Evolutionary conservation across 106 monocot genomes (phyloP).

Genomic region (Dendrobium huoshanense): DNA sequence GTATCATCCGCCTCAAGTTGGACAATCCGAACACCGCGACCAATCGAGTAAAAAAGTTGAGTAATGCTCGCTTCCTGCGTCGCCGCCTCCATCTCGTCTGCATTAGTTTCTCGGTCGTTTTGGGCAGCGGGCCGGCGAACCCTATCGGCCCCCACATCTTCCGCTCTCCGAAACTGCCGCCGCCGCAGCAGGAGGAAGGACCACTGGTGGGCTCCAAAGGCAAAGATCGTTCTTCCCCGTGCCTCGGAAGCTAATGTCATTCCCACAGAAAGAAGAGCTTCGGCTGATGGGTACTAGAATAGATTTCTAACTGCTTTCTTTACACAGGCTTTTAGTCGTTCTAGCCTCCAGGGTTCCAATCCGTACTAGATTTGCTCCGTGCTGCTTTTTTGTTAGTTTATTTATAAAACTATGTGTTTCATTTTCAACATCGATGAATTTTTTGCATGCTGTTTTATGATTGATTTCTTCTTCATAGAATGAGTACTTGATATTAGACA

Average conservation of each 20-base stretch:
- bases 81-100: not conserved
- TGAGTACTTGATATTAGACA: not conserved
- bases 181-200: not conserved
- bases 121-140: constrained; percentile 4
- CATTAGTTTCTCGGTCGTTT: not conserved
- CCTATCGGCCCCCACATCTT: not conserved
- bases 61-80: not conserved
- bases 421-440: not conserved
- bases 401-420: not conserved
- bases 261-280: not conserved
- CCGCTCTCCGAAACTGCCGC: not conserved
- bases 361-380: not conserved
- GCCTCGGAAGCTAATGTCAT: not conserved
- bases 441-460: not conserved
- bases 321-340: not conserved
- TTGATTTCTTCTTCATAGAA: not conserved
- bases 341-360: not conserved
- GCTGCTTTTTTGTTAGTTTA: not conserved
- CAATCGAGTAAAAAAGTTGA: not conserved
- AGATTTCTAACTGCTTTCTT: not conserved
- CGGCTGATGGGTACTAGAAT: not conserved
- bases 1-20: not conserved
- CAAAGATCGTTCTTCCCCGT: constrained; percentile 4
- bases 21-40: not conserved
- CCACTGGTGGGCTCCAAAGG: constrained; percentile 4